Evolutionary conservation across 805 yeast genomes (phyloP), one percentile per base, ranked within the genome.

Genomic region (Danielia reshetovae): DNA sequence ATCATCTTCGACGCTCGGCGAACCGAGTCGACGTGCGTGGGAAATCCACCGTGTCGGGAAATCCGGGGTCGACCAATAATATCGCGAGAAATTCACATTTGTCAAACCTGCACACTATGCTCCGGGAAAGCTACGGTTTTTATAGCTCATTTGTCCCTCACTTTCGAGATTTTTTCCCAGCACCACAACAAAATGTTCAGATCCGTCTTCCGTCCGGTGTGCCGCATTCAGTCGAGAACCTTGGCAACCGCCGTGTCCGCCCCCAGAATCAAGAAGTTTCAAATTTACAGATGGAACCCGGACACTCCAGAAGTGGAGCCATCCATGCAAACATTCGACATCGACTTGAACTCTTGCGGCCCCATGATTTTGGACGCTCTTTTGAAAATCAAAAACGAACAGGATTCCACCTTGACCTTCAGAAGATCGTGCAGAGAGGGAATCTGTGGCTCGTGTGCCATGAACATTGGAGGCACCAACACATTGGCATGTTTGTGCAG

Each of bases 341-440:
- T 93, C 32, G 95, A 93, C 62, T 75, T 93, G 61, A 83, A 88
- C 68, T 69, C 81, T 34, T 86, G 96, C 68, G 98, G 98, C 45
- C 98, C 98, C 38, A 93, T 93, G 98, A 84, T 93, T 34, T 73
- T 93, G 56, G 98, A 93, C 65, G 98, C 97, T 18, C 66, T 93
- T 40, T 65, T 93, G 48, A 89, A 89, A 68, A 88, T 93, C 66
- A 93, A 93, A 68, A 88, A 90, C 64, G 98, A 93, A 68, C 94
- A 87, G 66, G 98, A 93, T 62, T 65, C 97, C 30, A 85, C 97
- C 21, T 77, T 93, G 59, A 93, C 98, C 4, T 85, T 93, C 68
- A 82, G 98, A 72, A 82, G 98, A 68, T 88, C 97, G 28, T 93
- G 98, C 72, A 87, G 98, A 72, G 98, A 93, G 71, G 98, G 98